Evolutionary conservation across 192 early-diverging fungal species (phyloP).

Genomic region (Coemansia aciculifera): DNA sequence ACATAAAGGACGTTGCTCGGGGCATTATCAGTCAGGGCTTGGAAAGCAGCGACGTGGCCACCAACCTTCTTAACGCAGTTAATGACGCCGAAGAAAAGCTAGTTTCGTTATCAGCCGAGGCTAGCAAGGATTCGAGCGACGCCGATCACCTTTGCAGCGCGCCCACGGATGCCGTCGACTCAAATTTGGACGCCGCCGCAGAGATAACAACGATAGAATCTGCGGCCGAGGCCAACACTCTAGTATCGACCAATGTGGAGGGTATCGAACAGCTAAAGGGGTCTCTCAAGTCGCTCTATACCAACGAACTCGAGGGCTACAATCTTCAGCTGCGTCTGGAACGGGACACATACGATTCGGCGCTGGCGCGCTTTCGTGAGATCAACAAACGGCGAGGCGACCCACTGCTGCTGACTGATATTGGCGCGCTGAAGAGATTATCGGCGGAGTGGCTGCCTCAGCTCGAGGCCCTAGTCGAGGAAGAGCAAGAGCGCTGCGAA

Average conservation of each 20-base stretch:
- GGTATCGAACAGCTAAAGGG: slow-evolving; percentile 77
- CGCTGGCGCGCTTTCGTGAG: slow-evolving; percentile 65
- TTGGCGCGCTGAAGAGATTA: slow-evolving; percentile 57
- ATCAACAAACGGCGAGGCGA: slow-evolving; percentile 60
- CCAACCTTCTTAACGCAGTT: slow-evolving; percentile 34
- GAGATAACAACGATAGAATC: background rate
- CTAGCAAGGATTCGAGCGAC: background rate
- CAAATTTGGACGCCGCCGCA: background rate
- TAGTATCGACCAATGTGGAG: slow-evolving; percentile 58
- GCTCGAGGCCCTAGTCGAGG: slow-evolving; percentile 67
- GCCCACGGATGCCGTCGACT: background rate
- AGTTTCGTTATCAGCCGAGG: slow-evolving; percentile 10
- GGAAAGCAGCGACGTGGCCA: slow-evolving; percentile 31
- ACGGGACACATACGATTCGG: slow-evolving; percentile 74
- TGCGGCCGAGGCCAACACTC: slow-evolving; percentile 24
- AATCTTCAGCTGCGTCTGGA: slow-evolving; percentile 81
- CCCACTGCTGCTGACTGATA: slow-evolving; percentile 56
- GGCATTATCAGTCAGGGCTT: slow-evolving; percentile 19
- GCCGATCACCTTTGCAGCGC: too few species aligned
- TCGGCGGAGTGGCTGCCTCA: slow-evolving; percentile 76
- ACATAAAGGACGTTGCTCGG: slow-evolving; percentile 49
- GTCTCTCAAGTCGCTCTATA: slow-evolving; percentile 61
- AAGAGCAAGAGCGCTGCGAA: slow-evolving; percentile 62
- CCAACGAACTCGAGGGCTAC: slow-evolving; percentile 61
- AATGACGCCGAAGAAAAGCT: slow-evolving; percentile 37